Conservation (phyloP, 139 green algal species). For the Chlorella sp. region DNA sequence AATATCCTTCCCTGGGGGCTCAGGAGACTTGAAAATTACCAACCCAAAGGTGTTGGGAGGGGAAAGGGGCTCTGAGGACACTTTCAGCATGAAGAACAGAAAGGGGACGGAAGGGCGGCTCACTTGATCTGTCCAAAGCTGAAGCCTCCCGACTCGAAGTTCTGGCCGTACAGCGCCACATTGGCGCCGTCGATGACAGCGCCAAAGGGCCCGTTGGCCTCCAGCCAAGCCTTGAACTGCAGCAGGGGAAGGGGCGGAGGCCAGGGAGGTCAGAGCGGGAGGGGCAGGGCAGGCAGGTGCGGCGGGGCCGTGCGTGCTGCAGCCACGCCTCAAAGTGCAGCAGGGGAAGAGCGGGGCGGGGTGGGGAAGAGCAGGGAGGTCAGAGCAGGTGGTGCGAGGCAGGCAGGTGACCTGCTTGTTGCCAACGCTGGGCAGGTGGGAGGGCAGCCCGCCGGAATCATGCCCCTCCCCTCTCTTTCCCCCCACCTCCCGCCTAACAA, state of each 20-base stretch:
- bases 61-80: no score
- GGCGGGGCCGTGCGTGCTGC: no score
- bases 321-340: not conserved
- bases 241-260: not conserved
- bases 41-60: no score
- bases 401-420: no score
- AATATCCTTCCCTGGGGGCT: no score
- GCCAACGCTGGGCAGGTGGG: no score
- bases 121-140: constrained; percentile 77
- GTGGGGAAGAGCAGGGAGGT: not conserved
- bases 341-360: not conserved
- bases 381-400: no score
- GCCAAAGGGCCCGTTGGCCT: constrained; percentile 74
- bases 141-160: constrained; percentile 78
- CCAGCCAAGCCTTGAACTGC: constrained; percentile 66
- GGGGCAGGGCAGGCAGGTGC: not conserved
- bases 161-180: constrained; percentile 86
- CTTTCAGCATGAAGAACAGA: no score
- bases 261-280: not conserved
- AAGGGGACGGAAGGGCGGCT: no score
- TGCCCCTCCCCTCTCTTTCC: no score
- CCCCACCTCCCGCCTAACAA: not conserved
- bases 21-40: no score
- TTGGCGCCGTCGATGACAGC: constrained; percentile 88
- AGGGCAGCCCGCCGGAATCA: not conserved